Base-by-base conservation (phyloP, 805 yeast genomes). In the Lipomyces japonicus region DNA sequence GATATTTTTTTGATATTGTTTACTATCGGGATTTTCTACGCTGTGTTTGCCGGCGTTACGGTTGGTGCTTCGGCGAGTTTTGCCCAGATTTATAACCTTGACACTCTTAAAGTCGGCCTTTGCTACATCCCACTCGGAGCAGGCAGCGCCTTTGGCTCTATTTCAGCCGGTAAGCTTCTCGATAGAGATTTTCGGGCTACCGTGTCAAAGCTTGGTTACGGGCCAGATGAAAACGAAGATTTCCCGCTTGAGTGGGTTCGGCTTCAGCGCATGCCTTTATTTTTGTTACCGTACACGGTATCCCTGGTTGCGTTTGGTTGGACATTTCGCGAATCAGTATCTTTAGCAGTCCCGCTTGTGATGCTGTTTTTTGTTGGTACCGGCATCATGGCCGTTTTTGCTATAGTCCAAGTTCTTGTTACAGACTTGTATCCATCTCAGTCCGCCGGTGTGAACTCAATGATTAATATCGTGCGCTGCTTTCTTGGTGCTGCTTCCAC, bases 81-180 rank as follows among this genome's bases (percentile, higher is more conserved):
- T 25, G 70, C 77, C 23, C 63, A 65, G 4, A 54, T 68, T 4
- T 86, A 86, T 57, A 67, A 72, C 28, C 77, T 79, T 53, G 55
- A 74, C 0, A 75, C 81, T 1, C 67, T 78, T 36, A 72, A 78
- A 39, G 77, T 86, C 32, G 95, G 95, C 2, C 66, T 79, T 16
- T 78, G 87, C 47, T 88, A 79, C 61, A 70, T 88, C 35, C 84
- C 95, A 2, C 79, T 82, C n/a, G 96, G 96, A 12, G 57, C 78
- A 0, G 84, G 83, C 12, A 78, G 86, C 2, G 63, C 84, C 16
- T 36, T 72, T 0, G 87, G 91, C 25, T 77, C 90, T 0, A 53
- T 86, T 0, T 26, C 64, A 0, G 67, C 80, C 2, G 95, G 95
- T 0, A 69, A 72, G 54, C 36, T 78, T 2, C 61, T 85, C 19